Evolutionary conservation across 768 basidiomycete species (phyloP).

Genomic region (Suillus subluteus): DNA sequence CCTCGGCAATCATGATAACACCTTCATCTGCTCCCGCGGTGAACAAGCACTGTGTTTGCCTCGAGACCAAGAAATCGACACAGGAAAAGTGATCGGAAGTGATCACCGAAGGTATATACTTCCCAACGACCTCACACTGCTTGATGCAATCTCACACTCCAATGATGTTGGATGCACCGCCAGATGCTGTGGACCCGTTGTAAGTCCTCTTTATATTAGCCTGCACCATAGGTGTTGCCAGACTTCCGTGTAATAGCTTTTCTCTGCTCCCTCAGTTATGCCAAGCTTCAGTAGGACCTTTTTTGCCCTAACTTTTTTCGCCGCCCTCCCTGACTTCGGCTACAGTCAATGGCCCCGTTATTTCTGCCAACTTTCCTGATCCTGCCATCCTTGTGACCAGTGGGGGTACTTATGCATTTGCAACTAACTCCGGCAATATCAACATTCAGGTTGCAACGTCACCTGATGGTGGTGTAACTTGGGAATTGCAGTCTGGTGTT

Average conservation of each 20-base stretch:
- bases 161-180: not conserved
- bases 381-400: slow-evolving; percentile 21
- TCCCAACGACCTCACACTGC: not conserved
- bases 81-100: not conserved
- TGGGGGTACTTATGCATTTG: slow-evolving; percentile 22
- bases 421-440: slow-evolving; percentile 23
- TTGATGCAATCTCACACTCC: not conserved
- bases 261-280: not conserved
- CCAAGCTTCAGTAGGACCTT: not conserved
- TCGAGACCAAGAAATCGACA: not conserved
- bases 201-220: not conserved
- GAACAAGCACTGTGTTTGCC: not conserved
- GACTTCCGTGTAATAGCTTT: not conserved
- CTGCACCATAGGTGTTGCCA: not conserved
- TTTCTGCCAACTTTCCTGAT: slow-evolving; percentile 27
- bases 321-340: slow-evolving; percentile 6
- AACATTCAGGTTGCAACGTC: slow-evolving; percentile 29
- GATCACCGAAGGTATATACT: not conserved
- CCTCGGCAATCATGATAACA: not conserved
- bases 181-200: not conserved
- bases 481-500: slow-evolving; percentile 18
- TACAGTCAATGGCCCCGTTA: slow-evolving; percentile 22
- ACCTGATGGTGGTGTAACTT: slow-evolving; percentile 21
- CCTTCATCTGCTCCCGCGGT: not conserved
- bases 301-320: not conserved